Base-by-base conservation (phyloP, 176 grass and related monocot genomes). In the Areca catechu region DNA sequence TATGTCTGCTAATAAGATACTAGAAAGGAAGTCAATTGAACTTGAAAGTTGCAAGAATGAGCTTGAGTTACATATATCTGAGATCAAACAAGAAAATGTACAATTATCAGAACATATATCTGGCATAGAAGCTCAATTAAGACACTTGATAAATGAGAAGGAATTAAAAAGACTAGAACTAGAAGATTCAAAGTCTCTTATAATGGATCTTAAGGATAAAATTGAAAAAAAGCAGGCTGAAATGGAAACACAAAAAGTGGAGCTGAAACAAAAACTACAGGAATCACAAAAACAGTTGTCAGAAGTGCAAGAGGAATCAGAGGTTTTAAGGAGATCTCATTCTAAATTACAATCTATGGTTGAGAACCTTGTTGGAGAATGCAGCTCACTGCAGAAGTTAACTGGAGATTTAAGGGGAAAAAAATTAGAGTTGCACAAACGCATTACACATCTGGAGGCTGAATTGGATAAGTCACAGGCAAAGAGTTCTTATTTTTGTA, bases 341-440 rank as follows among this genome's bases (percentile, higher is more conserved):
- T 51, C 50, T 27, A 80, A 88, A 77, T 69, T 88, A 30, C 83
- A 88, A 72, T 67, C 70, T 50, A 92, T 70, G 22, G 60, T 70
- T 77, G 81, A 92, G 71, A 79, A 55, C 82, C 76, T 92, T 67
- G 76, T 66, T 77, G 87, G 88, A 83, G 83, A 92, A 27, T 88
- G 65, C 56, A 85, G 21, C 71, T 85, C 93, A 69, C 80, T 92
- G 52, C 81, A 88, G 69, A 82, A 20, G 77, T 43, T 92, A 54
- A 78, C 57, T 28, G 34, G 19, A 57, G 79, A 83, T 58, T 77
- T 91, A 68, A 87, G 83, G 74, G 82, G 72, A 62, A 69, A 97
- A 67, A 91, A 91, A 49, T 54, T 97, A 66, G 80, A 91, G 74
- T 48, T 91, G 51, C 80, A 88, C 76, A 70, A 67, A 18, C 74